Evolutionary conservation across 805 yeast species (phyloP), one percentile per base, ranked within the genome.

Genomic region (Hanseniaspora singularis): DNA sequence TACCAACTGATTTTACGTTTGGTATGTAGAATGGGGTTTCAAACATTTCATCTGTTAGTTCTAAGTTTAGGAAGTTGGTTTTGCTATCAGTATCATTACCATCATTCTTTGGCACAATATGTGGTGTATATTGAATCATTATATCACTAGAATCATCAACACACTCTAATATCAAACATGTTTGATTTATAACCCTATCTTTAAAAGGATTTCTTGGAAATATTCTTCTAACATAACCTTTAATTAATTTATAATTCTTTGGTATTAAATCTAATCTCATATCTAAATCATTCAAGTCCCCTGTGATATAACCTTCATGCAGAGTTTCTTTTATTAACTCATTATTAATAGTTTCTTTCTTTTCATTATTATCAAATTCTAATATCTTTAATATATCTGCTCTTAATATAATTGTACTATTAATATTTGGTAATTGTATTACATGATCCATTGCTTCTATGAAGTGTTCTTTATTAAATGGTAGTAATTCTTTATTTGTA

Each of bases 1-100:
- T 71, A 1, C 84, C 95, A 11, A 89, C 85, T 0, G 82, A 85
- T 51, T 73, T 66, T 1, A 82, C 95, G 4, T 78, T 77, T 0
- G 97, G 97, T n/a, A 89, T 71, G 59, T 89, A 89, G 58, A 79
- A 89, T 4, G 97, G 97, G 43, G 76, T 76, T 15, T 78, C 81
- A 0, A 73, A n/a, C n/a, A n/a, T n/a, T n/a, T n/a, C n/a, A n/a
- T n/a, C n/a, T n/a, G n/a, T n/a, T n/a, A n/a, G n/a, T n/a, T n/a
- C n/a, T n/a, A n/a, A n/a, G n/a, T n/a, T n/a, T n/a, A n/a, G n/a
- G n/a, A n/a, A n/a, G n/a, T 26, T 11, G 7, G 7, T 26, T 11
- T 8, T 8, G 28, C 11, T 11, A 30, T 18, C 22, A 15, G 19
- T 11, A 27, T 38, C 9, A 16, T 9, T 14, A 19, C 27, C 3